Percentiles rank a stretch among this genome's conserved stretches.
Conservation (phyloP, 2,329 filamentous ascomycete genomes). For the Hypoxylon sp. region DNA sequence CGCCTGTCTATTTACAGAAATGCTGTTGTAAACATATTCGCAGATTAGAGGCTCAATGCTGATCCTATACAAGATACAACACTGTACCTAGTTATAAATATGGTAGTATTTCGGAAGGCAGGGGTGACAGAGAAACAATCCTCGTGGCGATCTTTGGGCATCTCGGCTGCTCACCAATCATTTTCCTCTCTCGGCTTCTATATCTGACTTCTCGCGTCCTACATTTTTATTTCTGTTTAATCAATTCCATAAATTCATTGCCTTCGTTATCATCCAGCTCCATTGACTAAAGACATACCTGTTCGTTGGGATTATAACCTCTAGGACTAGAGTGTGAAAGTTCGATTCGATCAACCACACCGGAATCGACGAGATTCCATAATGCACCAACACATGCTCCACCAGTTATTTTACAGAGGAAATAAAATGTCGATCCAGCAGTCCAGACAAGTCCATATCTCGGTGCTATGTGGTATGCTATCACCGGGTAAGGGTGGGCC, state of each 20-base stretch:
- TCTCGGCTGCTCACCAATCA: conserved; percentile 35
- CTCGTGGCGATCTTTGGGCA: conserved; percentile 32
- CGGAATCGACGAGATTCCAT: background rate
- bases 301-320: too few species aligned
- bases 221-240: conserved; percentile 13
- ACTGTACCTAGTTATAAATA: background rate
- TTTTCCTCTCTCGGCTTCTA: background rate
- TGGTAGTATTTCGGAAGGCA: conserved; percentile 13
- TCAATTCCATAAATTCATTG: background rate
- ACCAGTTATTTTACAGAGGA: conserved; percentile 9
- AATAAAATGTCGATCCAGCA: conserved; percentile 6
- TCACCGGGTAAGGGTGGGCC: conserved; percentile 15
- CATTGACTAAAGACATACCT: background rate
- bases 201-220: conserved; percentile 15
- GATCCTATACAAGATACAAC: conserved; percentile 33
- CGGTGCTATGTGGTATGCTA: conserved; percentile 26
- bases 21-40: background rate
- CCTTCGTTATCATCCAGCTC: background rate
- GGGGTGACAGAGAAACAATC: conserved; percentile 23
- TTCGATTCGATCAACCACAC: background rate
- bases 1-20: background rate
- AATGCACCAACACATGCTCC: conserved; percentile 13
- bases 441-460: conserved; percentile 15
- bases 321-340: background rate
- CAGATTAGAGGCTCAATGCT: conserved; percentile 37